Conservation (phyloP, 2,329 filamentous ascomycete genomes). For the Aureobasidium sp. region DNA sequence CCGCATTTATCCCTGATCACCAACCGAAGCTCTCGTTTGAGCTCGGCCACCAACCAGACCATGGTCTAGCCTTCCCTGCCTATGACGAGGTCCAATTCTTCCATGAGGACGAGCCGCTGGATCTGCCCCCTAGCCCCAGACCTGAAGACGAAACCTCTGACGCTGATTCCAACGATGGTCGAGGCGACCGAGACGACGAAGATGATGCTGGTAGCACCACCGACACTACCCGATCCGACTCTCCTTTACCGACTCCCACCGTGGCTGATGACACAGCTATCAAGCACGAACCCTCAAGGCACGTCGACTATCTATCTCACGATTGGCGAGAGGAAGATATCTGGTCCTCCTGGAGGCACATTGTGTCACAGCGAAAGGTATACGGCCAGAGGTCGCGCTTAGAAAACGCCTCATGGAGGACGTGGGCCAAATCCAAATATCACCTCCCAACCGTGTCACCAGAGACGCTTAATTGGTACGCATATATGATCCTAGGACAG, state of each 20-base stretch:
- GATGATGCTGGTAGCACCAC: constrained; percentile 44
- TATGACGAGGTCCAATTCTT: constrained; percentile 31
- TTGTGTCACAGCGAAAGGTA: constrained; percentile 69
- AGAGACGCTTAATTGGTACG: constrained; percentile 87
- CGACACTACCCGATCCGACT: constrained; percentile 52
- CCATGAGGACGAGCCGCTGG: constrained; percentile 23
- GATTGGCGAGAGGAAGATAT: constrained; percentile 94
- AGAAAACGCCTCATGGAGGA: constrained; percentile 95
- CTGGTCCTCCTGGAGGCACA: constrained; percentile 94
- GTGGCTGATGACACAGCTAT: constrained; percentile 77
- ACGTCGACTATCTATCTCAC: constrained; percentile 94
- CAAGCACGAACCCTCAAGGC: constrained; percentile 66
- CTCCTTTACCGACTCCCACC: constrained; percentile 50
- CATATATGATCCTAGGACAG: constrained; percentile 20
- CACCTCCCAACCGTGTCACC: constrained; percentile 80
- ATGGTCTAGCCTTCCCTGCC: constrained; percentile 39
- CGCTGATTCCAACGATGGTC: constrained; percentile 30
- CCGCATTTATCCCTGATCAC: constrained; percentile 57
- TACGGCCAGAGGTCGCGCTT: constrained; percentile 76
- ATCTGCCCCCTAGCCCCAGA: constrained; percentile 33
- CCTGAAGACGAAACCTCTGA: constrained; percentile 15
- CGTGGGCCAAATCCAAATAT: constrained; percentile 91
- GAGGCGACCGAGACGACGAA: constrained; percentile 33
- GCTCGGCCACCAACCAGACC: constrained; percentile 47
- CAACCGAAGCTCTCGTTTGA: constrained; percentile 57